phyloP scores from a whole-genome alignment of 1,284 basidiomycete genomes.

The Rhizoctonia solani region DNA sequence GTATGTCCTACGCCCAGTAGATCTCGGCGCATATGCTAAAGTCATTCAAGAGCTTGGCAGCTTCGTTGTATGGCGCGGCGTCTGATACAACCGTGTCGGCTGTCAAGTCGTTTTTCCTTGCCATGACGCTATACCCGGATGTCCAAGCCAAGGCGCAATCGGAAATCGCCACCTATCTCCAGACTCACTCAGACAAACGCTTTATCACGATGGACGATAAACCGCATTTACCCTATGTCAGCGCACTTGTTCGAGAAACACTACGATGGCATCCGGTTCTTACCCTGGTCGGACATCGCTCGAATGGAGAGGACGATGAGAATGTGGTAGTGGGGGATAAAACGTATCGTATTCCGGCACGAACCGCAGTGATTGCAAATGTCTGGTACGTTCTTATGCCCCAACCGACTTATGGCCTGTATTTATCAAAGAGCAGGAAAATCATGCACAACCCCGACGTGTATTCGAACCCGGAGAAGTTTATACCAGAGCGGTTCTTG shows the following conservation, averaged over 20 bases:
- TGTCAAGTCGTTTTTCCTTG: constrained; percentile 25
- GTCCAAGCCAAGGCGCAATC: constrained; percentile 21
- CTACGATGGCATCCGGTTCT: constrained; percentile 28
- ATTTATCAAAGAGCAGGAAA: constrained; percentile 1
- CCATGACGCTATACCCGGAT: constrained; percentile 30
- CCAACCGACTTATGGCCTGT: background rate
- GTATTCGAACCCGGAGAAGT: constrained; percentile 84
- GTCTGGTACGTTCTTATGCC: constrained; percentile 1
- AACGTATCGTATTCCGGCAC: constrained; percentile 30
- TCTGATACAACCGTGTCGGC: constrained; percentile 36
- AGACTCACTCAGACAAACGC: background rate
- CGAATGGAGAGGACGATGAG: constrained; percentile 3
- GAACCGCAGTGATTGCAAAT: constrained; percentile 15
- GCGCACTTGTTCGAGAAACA: constrained; percentile 20
- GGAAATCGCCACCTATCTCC: constrained; percentile 13
- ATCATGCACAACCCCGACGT: constrained; percentile 80
- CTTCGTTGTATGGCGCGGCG: constrained; percentile 44
- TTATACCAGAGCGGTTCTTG: constrained; percentile 92
- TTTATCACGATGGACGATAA: constrained; percentile 17
- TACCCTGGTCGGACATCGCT: background rate
- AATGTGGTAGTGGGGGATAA: constrained; percentile 14
- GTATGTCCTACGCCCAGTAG: constrained; percentile 33
- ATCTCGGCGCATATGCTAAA: background rate
- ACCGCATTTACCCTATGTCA: constrained; percentile 10
- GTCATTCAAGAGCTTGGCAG: constrained; percentile 38